Conservation (phyloP, 2,329 filamentous ascomycete genomes). For the Pseudogymnoascus destructans region DNA sequence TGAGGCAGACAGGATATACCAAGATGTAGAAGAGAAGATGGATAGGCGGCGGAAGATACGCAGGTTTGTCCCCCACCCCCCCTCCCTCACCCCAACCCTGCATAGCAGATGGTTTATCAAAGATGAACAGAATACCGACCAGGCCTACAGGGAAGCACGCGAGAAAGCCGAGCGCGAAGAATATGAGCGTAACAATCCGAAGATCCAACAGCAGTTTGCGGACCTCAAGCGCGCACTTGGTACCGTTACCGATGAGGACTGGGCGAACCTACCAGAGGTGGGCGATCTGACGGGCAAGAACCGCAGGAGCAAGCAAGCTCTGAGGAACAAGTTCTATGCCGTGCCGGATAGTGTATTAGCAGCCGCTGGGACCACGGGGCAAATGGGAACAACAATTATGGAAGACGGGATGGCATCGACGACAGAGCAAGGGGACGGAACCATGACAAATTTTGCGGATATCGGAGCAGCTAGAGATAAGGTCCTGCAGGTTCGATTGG, state of each 20-base stretch:
- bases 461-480: slow-evolving; percentile 95
- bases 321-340: slow-evolving; percentile 80
- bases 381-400: slow-evolving; percentile 78
- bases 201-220: slow-evolving; percentile 95
- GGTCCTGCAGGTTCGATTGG: slow-evolving; percentile 83
- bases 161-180: slow-evolving; percentile 85
- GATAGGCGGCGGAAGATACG: slow-evolving; percentile 72
- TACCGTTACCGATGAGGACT: slow-evolving; percentile 86
- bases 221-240: slow-evolving; percentile 85
- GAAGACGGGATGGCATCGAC: slow-evolving; percentile 55
- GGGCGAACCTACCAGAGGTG: slow-evolving; percentile 89
- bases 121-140: slow-evolving; percentile 69
- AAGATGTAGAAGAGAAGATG: slow-evolving; percentile 95
- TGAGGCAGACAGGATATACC: slow-evolving; percentile 92
- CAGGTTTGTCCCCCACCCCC: slow-evolving; percentile 52
- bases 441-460: slow-evolving; percentile 95
- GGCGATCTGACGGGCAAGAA: slow-evolving; percentile 95
- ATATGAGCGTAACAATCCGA: slow-evolving; percentile 94
- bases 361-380: slow-evolving; percentile 64
- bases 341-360: slow-evolving; percentile 93
- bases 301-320: slow-evolving; percentile 67
- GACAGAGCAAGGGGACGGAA: slow-evolving; percentile 54
- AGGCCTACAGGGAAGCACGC: slow-evolving; percentile 73
- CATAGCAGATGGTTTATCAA: slow-evolving; percentile 53
- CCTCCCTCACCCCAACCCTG: slow-evolving; percentile 19